Percentiles rank a stretch among this genome's conserved stretches.
These are phyloP conservation scores for Aspergillus tubingensis DNA, from an alignment of 2,329 filamentous ascomycete species.

Conservation along the genomic window DNA sequence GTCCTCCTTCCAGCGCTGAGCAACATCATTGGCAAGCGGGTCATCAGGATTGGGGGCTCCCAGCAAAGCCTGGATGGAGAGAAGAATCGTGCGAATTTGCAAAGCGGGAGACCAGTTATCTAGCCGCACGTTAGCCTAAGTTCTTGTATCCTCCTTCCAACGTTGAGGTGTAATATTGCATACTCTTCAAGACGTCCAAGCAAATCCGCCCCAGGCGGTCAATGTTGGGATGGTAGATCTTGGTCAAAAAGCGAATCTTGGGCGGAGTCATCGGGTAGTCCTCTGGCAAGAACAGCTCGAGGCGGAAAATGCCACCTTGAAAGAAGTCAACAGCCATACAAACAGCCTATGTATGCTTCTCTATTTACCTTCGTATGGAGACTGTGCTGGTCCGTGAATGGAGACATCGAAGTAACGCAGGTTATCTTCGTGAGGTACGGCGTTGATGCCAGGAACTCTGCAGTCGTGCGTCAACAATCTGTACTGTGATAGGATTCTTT, in stretches of 20 bases:
- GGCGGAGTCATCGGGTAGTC: constrained; percentile 99
- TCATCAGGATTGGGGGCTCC: constrained; percentile 97
- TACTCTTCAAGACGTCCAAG: constrained; percentile 95
- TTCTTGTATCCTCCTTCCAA: neutral
- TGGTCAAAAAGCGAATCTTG: constrained; percentile 97
- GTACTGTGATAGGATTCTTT: neutral
- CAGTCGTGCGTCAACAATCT: constrained; percentile 15
- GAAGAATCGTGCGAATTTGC: constrained; percentile 96
- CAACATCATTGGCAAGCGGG: constrained; percentile 95
- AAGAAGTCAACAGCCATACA: constrained; percentile 8
- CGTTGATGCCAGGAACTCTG: constrained; percentile 94
- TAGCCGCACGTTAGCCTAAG: constrained; percentile 41
- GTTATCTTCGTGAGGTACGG: constrained; percentile 94
- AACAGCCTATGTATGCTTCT: neutral
- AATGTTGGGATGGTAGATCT: constrained; percentile 99
- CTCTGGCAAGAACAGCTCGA: constrained; percentile 95
- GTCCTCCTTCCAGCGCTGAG: constrained; percentile 97
- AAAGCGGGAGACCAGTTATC: constrained; percentile 98
- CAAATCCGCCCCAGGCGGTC: constrained; percentile 97
- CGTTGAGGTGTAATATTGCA: constrained; percentile 29
- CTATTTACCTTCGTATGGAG: constrained; percentile 84
- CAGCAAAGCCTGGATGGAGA: constrained; percentile 94
- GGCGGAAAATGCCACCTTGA: constrained; percentile 82
- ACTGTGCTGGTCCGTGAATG: constrained; percentile 88
- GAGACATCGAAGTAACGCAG: constrained; percentile 97